Evolutionary conservation across 768 basidiomycete genomes (phyloP).

Genomic region (Leccinum obscurum): DNA sequence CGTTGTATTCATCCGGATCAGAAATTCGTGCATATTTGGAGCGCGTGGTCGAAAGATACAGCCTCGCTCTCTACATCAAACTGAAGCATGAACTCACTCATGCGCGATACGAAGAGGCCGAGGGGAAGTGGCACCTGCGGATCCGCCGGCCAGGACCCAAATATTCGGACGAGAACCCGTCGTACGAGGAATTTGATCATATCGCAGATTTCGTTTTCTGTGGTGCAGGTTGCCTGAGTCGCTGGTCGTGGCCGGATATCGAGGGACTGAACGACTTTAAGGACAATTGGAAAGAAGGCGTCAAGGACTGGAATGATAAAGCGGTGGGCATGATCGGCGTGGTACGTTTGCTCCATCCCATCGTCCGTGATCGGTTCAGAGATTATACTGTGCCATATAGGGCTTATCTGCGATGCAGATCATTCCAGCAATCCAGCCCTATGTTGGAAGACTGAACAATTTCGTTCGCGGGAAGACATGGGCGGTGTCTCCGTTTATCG

Average conservation of each 20-base stretch:
- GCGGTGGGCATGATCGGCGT: conserved; percentile 59
- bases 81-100: conserved; percentile 54
- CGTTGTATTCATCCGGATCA: conserved; percentile 57
- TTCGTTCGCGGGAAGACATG: conserved; percentile 63
- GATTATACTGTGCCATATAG: conserved; percentile 28
- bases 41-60: conserved; percentile 55
- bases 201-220: conserved; percentile 57
- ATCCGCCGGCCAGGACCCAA: conserved; percentile 37
- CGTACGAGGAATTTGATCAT: conserved; percentile 50
- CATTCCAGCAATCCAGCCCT: conserved; percentile 55
- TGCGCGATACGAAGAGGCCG: conserved; percentile 49
- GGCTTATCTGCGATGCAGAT: conserved; percentile 65
- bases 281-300: conserved; percentile 45
- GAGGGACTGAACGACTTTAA: conserved; percentile 54
- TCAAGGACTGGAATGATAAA: conserved; percentile 52
- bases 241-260: conserved; percentile 72
- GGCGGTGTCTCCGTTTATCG: conserved; percentile 48
- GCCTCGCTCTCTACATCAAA: conserved; percentile 52
- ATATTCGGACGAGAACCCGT: conserved; percentile 16
- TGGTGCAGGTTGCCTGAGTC: conserved; percentile 50
- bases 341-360: conserved; percentile 31
- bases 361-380: neutral
- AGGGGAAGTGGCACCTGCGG: conserved; percentile 57
- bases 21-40: conserved; percentile 61
- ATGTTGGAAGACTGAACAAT: conserved; percentile 48